Conservation (phyloP, 108 stramenopile genomes). For the Mayamaea pseudoterrestris region DNA sequence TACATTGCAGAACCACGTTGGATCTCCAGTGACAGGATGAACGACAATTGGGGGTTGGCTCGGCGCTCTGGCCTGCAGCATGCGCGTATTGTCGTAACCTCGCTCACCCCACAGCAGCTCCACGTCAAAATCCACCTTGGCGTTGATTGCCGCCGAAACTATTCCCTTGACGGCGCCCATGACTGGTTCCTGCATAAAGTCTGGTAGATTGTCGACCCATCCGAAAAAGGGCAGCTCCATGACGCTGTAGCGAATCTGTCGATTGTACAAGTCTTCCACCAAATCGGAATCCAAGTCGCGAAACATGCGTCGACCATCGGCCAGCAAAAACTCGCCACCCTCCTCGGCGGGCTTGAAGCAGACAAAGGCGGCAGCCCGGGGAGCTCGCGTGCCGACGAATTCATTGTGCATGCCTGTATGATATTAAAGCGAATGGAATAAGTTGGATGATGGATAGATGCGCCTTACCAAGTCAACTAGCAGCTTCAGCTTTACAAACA, state of each 20-base stretch:
- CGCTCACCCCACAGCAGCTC: slow-evolving; percentile 74
- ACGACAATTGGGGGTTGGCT: slow-evolving; percentile 76
- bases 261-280: slow-evolving; percentile 62
- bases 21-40: slow-evolving; percentile 76
- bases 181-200: slow-evolving; percentile 33
- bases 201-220: slow-evolving; percentile 66
- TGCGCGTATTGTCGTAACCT: slow-evolving; percentile 73
- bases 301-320: slow-evolving; percentile 73
- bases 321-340: slow-evolving; percentile 84
- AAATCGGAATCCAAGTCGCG: slow-evolving; percentile 59
- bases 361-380: slow-evolving; percentile 80
- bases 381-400: slow-evolving; percentile 82
- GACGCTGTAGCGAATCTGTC: slow-evolving; percentile 72
- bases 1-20: slow-evolving; percentile 89
- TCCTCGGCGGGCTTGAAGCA: slow-evolving; percentile 85
- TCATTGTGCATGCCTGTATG: slow-evolving; percentile 83
- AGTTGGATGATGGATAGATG: background rate
- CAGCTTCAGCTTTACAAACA: background rate
- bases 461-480: background rate
- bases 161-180: slow-evolving; percentile 57
- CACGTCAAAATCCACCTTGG: slow-evolving; percentile 83
- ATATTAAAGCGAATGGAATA: background rate
- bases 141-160: slow-evolving; percentile 69
- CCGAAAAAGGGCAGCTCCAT: slow-evolving; percentile 89
- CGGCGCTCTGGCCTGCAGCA: slow-evolving; percentile 80